These are phyloP conservation scores for Pythium pyrilobum DNA, from an alignment of 352 stramenopile genomes.

Conservation along the genomic window DNA sequence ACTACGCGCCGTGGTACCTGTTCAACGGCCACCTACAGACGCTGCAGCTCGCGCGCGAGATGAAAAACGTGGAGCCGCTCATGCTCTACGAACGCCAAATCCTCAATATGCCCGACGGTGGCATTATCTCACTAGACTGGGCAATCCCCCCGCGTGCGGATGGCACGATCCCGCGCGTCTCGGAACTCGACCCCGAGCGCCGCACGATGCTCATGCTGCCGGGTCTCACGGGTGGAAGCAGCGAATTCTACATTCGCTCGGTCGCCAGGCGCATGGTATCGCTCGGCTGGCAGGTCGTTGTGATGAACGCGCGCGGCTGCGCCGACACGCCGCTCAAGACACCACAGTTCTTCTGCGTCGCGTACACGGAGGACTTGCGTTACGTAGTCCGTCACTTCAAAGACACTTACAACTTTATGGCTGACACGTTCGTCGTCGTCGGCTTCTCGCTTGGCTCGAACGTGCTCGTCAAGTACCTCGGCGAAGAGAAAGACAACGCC, in stretches of 20 bases:
- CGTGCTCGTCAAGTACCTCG: conserved; percentile 73
- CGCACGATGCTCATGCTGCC: conserved; percentile 52
- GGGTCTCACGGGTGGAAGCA: conserved; percentile 53
- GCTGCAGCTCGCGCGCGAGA: conserved; percentile 40
- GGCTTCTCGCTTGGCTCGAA: conserved; percentile 73
- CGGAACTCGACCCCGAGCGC: conserved; percentile 27
- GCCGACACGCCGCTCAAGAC: conserved; percentile 56
- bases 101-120: conserved; percentile 56
- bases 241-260: conserved; percentile 66
- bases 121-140: conserved; percentile 73
- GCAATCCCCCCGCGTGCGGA: conserved; percentile 30
- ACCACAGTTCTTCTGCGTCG: conserved; percentile 58
- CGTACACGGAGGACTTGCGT: conserved; percentile 66
- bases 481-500: conserved; percentile 37
- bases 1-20: conserved; percentile 58
- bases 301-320: conserved; percentile 69
- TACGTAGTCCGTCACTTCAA: conserved; percentile 36
- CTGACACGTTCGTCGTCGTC: conserved; percentile 35
- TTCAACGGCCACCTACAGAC: conserved; percentile 69
- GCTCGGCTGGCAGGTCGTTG: conserved; percentile 59
- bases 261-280: conserved; percentile 34
- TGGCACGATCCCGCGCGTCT: conserved; percentile 14
- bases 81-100: conserved; percentile 57
- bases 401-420: conserved; percentile 36
- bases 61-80: conserved; percentile 29